Conservation (phyloP, 83 land plant species). For the Diphasiastrum complanatum region DNA sequence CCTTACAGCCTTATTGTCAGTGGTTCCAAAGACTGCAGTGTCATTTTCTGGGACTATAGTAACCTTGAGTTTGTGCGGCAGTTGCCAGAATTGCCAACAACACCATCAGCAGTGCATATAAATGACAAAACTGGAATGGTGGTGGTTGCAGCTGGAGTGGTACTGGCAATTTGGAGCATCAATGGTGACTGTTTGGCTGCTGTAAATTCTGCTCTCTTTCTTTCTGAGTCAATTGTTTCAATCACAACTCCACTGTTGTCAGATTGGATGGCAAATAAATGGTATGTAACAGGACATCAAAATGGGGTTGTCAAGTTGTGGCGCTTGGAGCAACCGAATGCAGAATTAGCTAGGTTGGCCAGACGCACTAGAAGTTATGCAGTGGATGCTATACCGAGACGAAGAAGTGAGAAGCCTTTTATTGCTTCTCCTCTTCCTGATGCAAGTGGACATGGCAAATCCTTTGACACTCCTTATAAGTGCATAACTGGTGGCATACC, state of each 20-base stretch:
- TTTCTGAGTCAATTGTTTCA: constrained; percentile 71
- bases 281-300: constrained; percentile 96
- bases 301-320: constrained; percentile 90
- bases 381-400: constrained; percentile 1
- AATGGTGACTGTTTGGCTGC: constrained; percentile 96
- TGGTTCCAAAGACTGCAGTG: constrained; percentile 86
- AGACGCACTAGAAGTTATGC: not conserved
- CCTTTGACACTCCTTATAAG: constrained; percentile 1
- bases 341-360: constrained; percentile 9
- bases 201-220: constrained; percentile 79
- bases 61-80: constrained; percentile 81
- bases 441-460: constrained; percentile 17
- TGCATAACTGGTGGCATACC: constrained; percentile 38
- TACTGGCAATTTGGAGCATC: constrained; percentile 91
- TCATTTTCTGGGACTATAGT: constrained; percentile 91
- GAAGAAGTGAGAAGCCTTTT: constrained; percentile 13
- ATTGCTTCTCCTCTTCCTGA: constrained; percentile 19
- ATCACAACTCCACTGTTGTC: constrained; percentile 68
- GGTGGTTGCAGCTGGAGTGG: constrained; percentile 85
- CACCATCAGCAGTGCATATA: constrained; percentile 78
- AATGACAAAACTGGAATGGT: constrained; percentile 93
- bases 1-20: constrained; percentile 81
- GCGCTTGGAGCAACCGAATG: constrained; percentile 63
- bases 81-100: constrained; percentile 80
- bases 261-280: constrained; percentile 87